Conservation (phyloP, 75 land plant genomes). For the Azolla pinnata region DNA sequence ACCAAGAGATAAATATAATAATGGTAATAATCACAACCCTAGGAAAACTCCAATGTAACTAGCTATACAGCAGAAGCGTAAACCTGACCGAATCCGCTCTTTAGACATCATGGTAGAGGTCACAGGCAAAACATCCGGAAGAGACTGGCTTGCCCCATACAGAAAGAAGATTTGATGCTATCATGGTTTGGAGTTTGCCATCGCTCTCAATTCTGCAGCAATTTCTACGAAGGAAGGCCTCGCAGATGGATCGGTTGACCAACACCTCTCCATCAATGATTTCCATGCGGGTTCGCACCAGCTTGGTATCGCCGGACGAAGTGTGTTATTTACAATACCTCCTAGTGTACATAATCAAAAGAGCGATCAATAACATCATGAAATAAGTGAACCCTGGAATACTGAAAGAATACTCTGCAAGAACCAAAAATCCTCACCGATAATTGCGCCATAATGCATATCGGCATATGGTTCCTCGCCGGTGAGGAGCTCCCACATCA, state of each 20-base stretch:
- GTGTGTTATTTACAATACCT: slow-evolving; percentile 65
- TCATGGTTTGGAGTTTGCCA: slow-evolving; percentile 20
- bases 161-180: too few relatives aligned
- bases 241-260: slow-evolving; percentile 57
- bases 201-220: slow-evolving; percentile 56
- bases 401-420: background rate
- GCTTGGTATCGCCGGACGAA: slow-evolving; percentile 61
- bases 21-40: too few relatives aligned
- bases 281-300: slow-evolving; percentile 94
- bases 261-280: slow-evolving; percentile 72
- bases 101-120: too few relatives aligned
- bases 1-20: too few relatives aligned
- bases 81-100: too few relatives aligned
- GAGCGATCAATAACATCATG: background rate
- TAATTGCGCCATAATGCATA: slow-evolving; percentile 71
- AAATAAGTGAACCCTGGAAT: background rate
- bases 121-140: too few relatives aligned
- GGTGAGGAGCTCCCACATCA: slow-evolving; percentile 66
- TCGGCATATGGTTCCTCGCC: slow-evolving; percentile 74
- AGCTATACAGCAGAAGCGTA: too few relatives aligned
- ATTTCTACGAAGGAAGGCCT: slow-evolving; percentile 76
- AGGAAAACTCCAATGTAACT: too few relatives aligned
- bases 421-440: slow-evolving; percentile 30
- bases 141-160: too few relatives aligned
- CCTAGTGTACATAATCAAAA: slow-evolving; percentile 24